These are phyloP conservation scores for Ceratonia siliqua DNA, from an alignment of 306 rosid genomes.

Conservation along the genomic window DNA sequence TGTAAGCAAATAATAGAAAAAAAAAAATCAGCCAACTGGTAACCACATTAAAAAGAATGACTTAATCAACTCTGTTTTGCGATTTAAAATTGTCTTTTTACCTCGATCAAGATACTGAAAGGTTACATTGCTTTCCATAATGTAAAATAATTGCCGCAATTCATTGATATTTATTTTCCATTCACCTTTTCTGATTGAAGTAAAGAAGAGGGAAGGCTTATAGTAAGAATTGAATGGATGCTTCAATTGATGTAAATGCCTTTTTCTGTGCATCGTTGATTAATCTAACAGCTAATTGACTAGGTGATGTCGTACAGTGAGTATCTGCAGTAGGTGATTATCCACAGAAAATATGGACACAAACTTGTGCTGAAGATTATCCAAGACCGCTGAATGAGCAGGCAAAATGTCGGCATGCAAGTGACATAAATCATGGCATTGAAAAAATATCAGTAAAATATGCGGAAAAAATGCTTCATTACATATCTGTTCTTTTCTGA, in stretches of 20 bases:
- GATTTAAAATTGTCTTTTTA: neutral
- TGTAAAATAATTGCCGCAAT: neutral
- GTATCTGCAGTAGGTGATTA: constrained; percentile 34
- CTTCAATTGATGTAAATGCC: constrained; percentile 43
- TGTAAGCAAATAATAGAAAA: neutral
- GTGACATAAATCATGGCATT: neutral
- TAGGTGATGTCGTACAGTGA: constrained; percentile 8
- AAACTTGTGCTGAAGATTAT: neutral
- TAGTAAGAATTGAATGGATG: constrained; percentile 55
- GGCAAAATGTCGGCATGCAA: neutral
- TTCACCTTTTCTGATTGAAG: neutral
- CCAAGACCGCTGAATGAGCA: neutral
- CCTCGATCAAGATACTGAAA: neutral
- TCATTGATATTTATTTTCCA: neutral
- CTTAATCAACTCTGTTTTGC: neutral
- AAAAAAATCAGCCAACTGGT: neutral
- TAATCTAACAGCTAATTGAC: constrained; percentile 17
- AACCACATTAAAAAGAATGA: neutral
- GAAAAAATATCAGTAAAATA: neutral
- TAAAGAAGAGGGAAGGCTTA: constrained; percentile 35
- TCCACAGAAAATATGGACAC: neutral
- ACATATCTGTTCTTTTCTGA: neutral
- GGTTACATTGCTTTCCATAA: neutral
- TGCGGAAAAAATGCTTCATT: neutral
- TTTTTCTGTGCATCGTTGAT: constrained; percentile 43